A percentile compares a stretch with the other conserved stretches of the same genome.
Conservation (phyloP, 2,329 filamentous ascomycete species). For the Pezicula neosporulosa region DNA sequence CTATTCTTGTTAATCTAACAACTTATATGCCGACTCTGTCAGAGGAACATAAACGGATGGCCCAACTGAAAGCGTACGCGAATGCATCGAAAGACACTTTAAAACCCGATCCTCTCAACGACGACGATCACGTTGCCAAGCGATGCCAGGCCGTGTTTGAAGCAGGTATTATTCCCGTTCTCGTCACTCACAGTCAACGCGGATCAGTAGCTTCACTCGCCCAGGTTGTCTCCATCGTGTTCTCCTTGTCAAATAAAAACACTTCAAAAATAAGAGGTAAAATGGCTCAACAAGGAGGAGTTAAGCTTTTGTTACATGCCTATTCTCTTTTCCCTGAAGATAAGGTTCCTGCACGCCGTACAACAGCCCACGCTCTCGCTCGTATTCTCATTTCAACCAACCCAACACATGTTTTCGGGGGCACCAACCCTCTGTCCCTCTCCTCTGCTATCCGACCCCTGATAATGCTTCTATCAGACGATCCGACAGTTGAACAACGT, state of each 20-base stretch:
- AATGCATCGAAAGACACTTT: slow-evolving; percentile 71
- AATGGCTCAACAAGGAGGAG: slow-evolving; percentile 89
- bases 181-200: slow-evolving; percentile 73
- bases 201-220: slow-evolving; percentile 67
- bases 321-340: slow-evolving; percentile 58
- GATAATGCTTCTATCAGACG: slow-evolving; percentile 66
- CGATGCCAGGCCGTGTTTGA: slow-evolving; percentile 79
- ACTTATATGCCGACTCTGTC: slow-evolving; percentile 72
- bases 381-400: slow-evolving; percentile 85
- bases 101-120: slow-evolving; percentile 64
- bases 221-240: slow-evolving; percentile 73
- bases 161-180: slow-evolving; percentile 70
- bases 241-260: slow-evolving; percentile 72
- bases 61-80: slow-evolving; percentile 90
- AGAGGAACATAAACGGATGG: slow-evolving; percentile 90
- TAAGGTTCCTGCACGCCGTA: slow-evolving; percentile 45
- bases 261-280: slow-evolving; percentile 70
- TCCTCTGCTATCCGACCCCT: slow-evolving; percentile 82
- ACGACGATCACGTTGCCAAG: slow-evolving; percentile 69
- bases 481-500: slow-evolving; percentile 58
- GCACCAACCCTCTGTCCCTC: slow-evolving; percentile 69
- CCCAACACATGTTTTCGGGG: slow-evolving; percentile 78
- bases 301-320: slow-evolving; percentile 76
- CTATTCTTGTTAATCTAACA: slow-evolving; percentile 82
- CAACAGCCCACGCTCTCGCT: slow-evolving; percentile 75